phyloP scores from a whole-genome alignment of 805 yeast genomes.

The Saccharomycopsis microspora region DNA sequence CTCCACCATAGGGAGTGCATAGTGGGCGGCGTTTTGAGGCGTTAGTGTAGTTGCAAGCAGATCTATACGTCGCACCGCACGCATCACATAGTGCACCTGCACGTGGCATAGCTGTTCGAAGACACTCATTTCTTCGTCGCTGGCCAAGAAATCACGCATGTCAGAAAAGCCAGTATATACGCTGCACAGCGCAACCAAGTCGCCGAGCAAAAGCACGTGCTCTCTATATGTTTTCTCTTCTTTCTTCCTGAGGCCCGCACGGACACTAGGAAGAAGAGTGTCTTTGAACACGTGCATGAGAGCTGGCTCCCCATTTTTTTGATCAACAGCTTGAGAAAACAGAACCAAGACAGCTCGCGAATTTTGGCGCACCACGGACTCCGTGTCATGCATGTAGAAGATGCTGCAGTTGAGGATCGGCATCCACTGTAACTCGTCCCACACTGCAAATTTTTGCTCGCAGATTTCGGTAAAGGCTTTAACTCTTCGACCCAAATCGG shows the following conservation, averaged over 20 bases:
- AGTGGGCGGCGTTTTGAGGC: slow-evolving; percentile 59
- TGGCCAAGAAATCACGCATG: slow-evolving; percentile 51
- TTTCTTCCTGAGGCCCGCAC: slow-evolving; percentile 50
- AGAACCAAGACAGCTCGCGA: slow-evolving; percentile 54
- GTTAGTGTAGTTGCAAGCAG: slow-evolving; percentile 36
- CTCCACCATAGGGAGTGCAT: slow-evolving; percentile 77
- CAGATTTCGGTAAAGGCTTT: slow-evolving; percentile 33
- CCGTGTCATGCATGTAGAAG: slow-evolving; percentile 67
- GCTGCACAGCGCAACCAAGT: slow-evolving; percentile 16
- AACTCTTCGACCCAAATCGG: slow-evolving; percentile 70
- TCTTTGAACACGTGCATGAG: slow-evolving; percentile 35
- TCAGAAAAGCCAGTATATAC: slow-evolving; percentile 40
- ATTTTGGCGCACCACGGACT: slow-evolving; percentile 68
- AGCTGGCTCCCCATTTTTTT: slow-evolving; percentile 12
- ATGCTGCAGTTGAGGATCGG: slow-evolving; percentile 64
- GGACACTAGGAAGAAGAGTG: slow-evolving; percentile 51
- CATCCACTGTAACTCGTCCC: slow-evolving; percentile 57
- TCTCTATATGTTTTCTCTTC: slow-evolving; percentile 49
- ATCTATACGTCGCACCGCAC: slow-evolving; percentile 62
- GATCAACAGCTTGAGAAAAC: slow-evolving; percentile 27
- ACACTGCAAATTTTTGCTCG: slow-evolving; percentile 34
- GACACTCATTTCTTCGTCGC: slow-evolving; percentile 78
- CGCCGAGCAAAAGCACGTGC: slow-evolving; percentile 49
- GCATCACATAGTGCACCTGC: slow-evolving; percentile 75
- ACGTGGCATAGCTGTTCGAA: slow-evolving; percentile 70